Base-by-base conservation (phyloP, 495 filamentous ascomycete species). In the Penicillium paradoxum region DNA sequence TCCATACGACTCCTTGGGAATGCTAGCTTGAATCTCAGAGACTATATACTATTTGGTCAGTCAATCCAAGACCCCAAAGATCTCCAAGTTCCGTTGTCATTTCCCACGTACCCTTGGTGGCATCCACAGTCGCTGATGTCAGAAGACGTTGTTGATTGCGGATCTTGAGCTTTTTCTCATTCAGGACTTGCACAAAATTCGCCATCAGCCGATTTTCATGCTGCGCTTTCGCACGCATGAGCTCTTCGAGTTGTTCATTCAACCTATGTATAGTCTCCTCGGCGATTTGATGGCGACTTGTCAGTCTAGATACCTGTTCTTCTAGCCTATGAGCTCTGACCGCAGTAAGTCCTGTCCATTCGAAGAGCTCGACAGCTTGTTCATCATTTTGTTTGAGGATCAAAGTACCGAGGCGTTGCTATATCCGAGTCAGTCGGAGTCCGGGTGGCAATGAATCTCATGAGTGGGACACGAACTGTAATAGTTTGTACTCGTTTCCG, bases 111-210 rank as follows among this genome's bases (percentile, higher is more conserved):
- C 73, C 64, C 62, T 63, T 75, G 1, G 67, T 60, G 0, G 75
- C 66, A 61, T 87, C 81, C 8, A 80, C 65, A 33, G 78, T 82
- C 6, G 82, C 79, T n/a, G 75, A 73, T 14, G 76, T 79, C 5
- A 93, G 65, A 8, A 91, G 58, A 17, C 84, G 78, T 55, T 90
- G 85, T 64, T 93, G 88, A 54, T 92, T 86, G 25, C 89, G 74
- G 19, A 96, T 92, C 68, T 93, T 95, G n/a, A 88, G 73, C 68
- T 96, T 96, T 70, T 96, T 96, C 59, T 85, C 83, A 56, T 96
- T 96, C 0, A 96, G 67, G 2, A 95, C 66, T 17, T 79, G 74
- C 30, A 77, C 77, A 49, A 90, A 89, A 62, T 88, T 90, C 33
- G 80, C 76, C 3, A 95, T 69, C 5, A 95, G 65, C 45, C 84